Percentiles rank a stretch among this genome's conserved stretches.
Conservation (phyloP, 306 rosid species). For the Boehmeria nivea region DNA sequence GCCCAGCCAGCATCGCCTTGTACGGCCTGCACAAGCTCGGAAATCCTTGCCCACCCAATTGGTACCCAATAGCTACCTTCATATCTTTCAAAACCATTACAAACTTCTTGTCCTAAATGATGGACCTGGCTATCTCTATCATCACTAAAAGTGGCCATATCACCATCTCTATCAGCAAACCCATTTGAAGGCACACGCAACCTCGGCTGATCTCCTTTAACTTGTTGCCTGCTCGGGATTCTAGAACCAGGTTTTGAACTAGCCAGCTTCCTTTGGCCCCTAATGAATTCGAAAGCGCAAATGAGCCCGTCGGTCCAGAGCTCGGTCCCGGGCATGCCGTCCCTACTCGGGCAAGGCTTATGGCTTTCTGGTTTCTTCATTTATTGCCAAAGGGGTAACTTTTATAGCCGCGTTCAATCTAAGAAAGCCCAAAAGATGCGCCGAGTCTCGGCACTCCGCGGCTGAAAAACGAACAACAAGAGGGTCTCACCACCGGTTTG, state of each 20-base stretch:
- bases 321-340: conserved; percentile 37
- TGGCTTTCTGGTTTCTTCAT: conserved; percentile 39
- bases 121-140: conserved; percentile 19
- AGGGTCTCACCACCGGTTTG: too few species aligned
- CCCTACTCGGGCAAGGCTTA: conserved; percentile 34
- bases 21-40: conserved; percentile 62
- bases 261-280: conserved; percentile 36
- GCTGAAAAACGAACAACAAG: too few species aligned
- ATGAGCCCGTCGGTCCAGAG: conserved; percentile 91
- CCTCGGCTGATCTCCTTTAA: conserved; percentile 28
- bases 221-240: conserved; percentile 26
- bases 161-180: conserved; percentile 13
- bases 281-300: conserved; percentile 76
- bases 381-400: conserved; percentile 21
- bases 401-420: conserved; percentile 34
- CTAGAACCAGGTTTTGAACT: conserved; percentile 31
- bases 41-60: conserved; percentile 85
- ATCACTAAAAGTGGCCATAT: conserved; percentile 23
- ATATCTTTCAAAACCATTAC: conserved; percentile 28
- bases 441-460: too few species aligned
- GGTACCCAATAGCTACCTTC: conserved; percentile 69
- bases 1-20: conserved; percentile 60
- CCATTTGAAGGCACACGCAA: conserved; percentile 29
- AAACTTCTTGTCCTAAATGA: conserved; percentile 22
- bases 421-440: too few species aligned